These are phyloP conservation scores for Phytopythium mirpurense DNA, from an alignment of 352 stramenopile species.

Conservation along the genomic window DNA sequence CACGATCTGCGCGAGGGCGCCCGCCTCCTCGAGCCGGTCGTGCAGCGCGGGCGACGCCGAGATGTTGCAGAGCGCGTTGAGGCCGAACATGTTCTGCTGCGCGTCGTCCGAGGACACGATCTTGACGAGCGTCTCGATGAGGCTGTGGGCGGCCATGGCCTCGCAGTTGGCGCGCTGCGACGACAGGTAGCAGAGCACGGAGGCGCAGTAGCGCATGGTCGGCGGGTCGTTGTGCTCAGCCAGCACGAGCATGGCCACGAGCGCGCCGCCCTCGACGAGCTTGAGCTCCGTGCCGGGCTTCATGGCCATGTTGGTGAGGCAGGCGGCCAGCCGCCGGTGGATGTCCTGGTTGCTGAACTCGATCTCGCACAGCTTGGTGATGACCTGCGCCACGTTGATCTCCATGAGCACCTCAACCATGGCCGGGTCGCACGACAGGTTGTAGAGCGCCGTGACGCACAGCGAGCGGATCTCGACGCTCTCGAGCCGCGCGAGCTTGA, in stretches of 20 bases:
- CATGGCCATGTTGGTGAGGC: conserved; percentile 69
- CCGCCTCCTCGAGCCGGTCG: conserved; percentile 64
- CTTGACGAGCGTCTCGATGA: conserved; percentile 65
- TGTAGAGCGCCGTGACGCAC: conserved; percentile 80
- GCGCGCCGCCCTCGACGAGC: conserved; percentile 60
- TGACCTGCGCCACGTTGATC: conserved; percentile 78
- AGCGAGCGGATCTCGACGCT: conserved; percentile 77
- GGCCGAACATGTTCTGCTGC: conserved; percentile 65
- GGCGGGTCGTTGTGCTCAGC: conserved; percentile 65
- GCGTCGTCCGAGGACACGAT: conserved; percentile 39
- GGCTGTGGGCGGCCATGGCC: conserved; percentile 55
- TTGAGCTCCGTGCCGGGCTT: conserved; percentile 46
- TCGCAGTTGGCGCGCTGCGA: conserved; percentile 66
- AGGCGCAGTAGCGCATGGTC: conserved; percentile 65
- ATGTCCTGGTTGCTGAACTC: conserved; percentile 82
- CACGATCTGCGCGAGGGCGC: conserved; percentile 41
- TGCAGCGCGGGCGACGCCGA: conserved; percentile 54
- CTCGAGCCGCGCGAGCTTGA: conserved; percentile 81
- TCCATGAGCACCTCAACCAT: conserved; percentile 81
- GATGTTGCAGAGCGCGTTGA: conserved; percentile 80
- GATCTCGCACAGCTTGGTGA: conserved; percentile 83
- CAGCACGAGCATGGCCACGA: conserved; percentile 63
- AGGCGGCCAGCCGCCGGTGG: conserved; percentile 62
- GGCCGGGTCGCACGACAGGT: conserved; percentile 65
- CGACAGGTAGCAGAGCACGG: conserved; percentile 69